These are phyloP conservation scores for Coriaria nepalensis DNA, from an alignment of 306 rosid genomes.

Conservation along the genomic window DNA sequence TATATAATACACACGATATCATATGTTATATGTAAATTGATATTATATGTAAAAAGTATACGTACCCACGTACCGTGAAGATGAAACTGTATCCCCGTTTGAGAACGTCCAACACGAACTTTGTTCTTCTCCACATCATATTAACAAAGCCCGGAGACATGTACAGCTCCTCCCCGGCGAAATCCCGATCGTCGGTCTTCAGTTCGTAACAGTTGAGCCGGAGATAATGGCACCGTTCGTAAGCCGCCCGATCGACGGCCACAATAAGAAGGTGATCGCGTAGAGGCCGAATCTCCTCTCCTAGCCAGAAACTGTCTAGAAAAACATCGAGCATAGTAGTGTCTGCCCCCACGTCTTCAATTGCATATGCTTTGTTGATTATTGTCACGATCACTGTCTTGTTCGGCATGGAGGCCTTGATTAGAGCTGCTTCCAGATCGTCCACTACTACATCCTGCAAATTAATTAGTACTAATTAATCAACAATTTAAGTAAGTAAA, in stretches of 20 bases:
- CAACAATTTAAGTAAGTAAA: background rate
- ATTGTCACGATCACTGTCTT: constrained; percentile 49
- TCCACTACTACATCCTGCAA: constrained; percentile 15
- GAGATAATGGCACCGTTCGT: constrained; percentile 43
- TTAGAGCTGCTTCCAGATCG: constrained; percentile 28
- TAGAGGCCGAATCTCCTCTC: constrained; percentile 40
- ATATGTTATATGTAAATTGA: too few species aligned
- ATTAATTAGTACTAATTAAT: background rate
- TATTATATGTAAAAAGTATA: too few species aligned
- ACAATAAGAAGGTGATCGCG: constrained; percentile 43
- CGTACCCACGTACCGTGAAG: background rate
- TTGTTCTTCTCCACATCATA: constrained; percentile 80
- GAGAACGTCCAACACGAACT: constrained; percentile 1
- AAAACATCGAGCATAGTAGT: constrained; percentile 66
- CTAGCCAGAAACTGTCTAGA: constrained; percentile 55
- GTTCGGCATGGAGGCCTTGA: constrained; percentile 45
- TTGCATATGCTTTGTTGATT: constrained; percentile 55
- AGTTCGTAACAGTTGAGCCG: constrained; percentile 39
- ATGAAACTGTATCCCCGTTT: constrained; percentile 1
- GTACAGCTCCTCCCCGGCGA: constrained; percentile 42
- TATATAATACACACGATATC: too few species aligned
- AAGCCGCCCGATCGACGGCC: constrained; percentile 55
- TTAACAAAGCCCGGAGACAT: constrained; percentile 60
- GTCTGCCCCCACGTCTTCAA: constrained; percentile 25
- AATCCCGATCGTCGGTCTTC: constrained; percentile 45